Conservation (phyloP, 352 stramenopile genomes). For the Globisporangium paroecandrum region DNA sequence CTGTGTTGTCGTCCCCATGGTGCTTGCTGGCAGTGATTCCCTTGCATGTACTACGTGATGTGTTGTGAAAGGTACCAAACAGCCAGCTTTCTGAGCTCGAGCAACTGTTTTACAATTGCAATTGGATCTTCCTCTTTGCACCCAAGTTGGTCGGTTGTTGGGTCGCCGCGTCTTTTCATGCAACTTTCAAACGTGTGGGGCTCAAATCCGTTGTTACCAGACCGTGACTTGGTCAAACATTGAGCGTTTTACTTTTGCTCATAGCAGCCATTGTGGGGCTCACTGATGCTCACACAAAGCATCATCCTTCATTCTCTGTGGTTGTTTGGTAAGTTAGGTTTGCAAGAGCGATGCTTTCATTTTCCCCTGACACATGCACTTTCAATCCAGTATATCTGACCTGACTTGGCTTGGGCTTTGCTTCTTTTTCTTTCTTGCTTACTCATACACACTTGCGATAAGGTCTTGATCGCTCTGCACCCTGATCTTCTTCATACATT, state of each 20-base stretch:
- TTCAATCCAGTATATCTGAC: background rate
- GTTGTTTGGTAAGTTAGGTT: background rate
- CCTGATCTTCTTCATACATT: background rate
- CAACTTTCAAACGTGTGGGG: background rate
- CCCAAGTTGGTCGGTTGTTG: background rate
- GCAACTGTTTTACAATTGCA: background rate
- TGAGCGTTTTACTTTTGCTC: no score
- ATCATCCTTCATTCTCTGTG: background rate
- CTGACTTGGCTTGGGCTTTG: background rate
- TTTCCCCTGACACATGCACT: background rate
- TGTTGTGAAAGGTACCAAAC: background rate
- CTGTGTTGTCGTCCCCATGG: background rate
- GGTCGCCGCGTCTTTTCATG: slow-evolving; percentile 4
- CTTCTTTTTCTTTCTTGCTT: background rate
- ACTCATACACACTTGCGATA: background rate
- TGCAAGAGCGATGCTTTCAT: background rate
- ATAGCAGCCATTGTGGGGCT: no score
- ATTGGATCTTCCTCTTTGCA: background rate
- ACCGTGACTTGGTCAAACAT: background rate
- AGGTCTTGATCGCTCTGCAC: background rate
- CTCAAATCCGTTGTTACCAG: background rate
- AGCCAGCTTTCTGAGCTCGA: background rate
- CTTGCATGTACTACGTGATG: background rate
- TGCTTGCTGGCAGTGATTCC: background rate
- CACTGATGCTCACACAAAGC: background rate